Evolutionary conservation across 257 asterid species (phyloP).

Genomic region (Craterostigma plantagineum): DNA sequence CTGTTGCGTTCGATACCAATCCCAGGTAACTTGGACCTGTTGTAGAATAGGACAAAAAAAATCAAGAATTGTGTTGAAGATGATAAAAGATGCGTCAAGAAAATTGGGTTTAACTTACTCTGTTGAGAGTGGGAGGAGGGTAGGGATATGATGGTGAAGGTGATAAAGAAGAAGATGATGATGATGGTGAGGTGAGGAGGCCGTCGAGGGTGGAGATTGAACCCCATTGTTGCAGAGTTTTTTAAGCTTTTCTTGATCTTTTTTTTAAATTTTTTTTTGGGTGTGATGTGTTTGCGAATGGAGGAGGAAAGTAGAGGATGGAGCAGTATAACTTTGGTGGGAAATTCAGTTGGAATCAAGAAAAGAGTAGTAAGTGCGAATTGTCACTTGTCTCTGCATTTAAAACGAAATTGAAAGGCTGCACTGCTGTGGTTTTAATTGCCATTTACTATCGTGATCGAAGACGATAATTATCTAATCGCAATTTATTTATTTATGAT

Average conservation of each 20-base stretch:
- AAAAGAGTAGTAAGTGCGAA: too few relatives aligned
- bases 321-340: slow-evolving; percentile 3
- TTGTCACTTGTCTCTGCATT: too few relatives aligned
- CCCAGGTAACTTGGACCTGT: slow-evolving; percentile 5
- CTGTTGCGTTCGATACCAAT: slow-evolving; percentile 4
- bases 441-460: too few relatives aligned
- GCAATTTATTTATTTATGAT: too few relatives aligned
- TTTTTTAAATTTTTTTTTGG: neutral
- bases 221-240: neutral
- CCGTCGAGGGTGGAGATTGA: neutral
- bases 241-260: neutral
- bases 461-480: too few relatives aligned
- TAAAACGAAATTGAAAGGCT: too few relatives aligned
- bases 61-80: neutral
- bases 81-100: neutral
- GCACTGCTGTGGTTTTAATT: too few relatives aligned
- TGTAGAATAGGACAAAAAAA: neutral
- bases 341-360: slow-evolving; percentile 3
- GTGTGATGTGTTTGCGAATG: neutral
- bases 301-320: neutral
- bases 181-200: too few relatives aligned
- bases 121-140: slow-evolving; percentile 1
- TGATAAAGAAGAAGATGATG: too few relatives aligned
- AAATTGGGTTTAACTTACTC: neutral
- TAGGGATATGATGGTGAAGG: neutral